Evolutionary conservation across 1,284 basidiomycete species (phyloP).

Genomic region (Rhodotorula sp.): DNA sequence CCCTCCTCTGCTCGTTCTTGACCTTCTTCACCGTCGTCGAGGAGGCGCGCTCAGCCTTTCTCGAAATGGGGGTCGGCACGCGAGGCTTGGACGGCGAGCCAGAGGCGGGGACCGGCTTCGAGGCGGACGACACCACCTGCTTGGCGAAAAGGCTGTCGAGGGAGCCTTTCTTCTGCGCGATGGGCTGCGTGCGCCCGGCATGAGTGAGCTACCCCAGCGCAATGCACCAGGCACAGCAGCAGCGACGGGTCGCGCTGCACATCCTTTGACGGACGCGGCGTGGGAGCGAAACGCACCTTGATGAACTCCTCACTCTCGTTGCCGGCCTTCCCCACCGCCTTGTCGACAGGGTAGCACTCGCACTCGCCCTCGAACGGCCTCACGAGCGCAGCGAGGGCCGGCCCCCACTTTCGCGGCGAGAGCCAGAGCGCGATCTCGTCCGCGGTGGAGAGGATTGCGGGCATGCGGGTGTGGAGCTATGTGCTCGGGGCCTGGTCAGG

Average conservation of each 20-base stretch:
- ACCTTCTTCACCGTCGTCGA: neutral
- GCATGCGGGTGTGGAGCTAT: conserved; percentile 82
- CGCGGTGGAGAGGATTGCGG: conserved; percentile 71
- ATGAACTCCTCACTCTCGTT: conserved; percentile 79
- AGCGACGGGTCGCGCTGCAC: neutral
- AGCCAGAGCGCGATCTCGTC: conserved; percentile 74
- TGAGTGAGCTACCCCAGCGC: neutral
- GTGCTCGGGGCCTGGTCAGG: too few relatives aligned
- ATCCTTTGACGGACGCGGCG: neutral
- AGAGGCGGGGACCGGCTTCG: neutral
- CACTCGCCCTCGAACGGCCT: conserved; percentile 67
- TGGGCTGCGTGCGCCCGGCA: conserved; percentile 10
- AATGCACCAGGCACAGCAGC: too few relatives aligned
- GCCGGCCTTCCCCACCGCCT: conserved; percentile 88
- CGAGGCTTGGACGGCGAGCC: neutral
- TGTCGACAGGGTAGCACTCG: conserved; percentile 82
- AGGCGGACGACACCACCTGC: neutral
- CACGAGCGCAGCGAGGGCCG: conserved; percentile 64
- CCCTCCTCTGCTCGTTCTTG: neutral
- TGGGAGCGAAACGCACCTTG: conserved; percentile 24
- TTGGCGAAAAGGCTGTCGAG: conserved; percentile 31
- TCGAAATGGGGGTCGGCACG: neutral
- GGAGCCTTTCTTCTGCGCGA: conserved; percentile 26
- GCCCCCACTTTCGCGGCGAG: conserved; percentile 63
- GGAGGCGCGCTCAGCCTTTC: neutral